phyloP scores from a whole-genome alignment of 805 yeast genomes.

The Saccharomycopsis schoenii region DNA sequence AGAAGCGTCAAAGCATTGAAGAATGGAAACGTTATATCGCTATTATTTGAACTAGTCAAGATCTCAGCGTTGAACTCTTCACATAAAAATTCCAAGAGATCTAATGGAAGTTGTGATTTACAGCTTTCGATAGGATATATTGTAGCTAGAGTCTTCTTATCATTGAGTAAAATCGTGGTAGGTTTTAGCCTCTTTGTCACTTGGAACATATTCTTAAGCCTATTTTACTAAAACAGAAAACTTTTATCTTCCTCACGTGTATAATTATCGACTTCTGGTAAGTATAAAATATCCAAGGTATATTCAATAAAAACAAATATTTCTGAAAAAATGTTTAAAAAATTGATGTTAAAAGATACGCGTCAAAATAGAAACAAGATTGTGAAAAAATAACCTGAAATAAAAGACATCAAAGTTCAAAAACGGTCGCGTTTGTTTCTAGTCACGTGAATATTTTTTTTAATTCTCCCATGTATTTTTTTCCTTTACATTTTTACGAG shows the following conservation, averaged over 20 bases:
- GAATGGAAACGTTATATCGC: slow-evolving; percentile 49
- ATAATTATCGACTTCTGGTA: too few relatives aligned
- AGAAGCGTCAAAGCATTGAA: slow-evolving; percentile 70
- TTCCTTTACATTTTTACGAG: too few relatives aligned
- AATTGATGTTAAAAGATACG: too few relatives aligned
- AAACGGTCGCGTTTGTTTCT: too few relatives aligned
- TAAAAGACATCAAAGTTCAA: too few relatives aligned
- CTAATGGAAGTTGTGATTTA: slow-evolving; percentile 62
- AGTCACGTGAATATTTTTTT: too few relatives aligned
- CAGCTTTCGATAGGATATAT: slow-evolving; percentile 68
- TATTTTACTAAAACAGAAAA: neutral
- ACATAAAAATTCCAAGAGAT: slow-evolving; percentile 66
- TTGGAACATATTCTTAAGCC: neutral
- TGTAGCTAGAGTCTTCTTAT: slow-evolving; percentile 88
- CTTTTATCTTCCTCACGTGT: neutral
- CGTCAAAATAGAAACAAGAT: too few relatives aligned
- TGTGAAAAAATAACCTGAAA: too few relatives aligned
- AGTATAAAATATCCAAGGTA: too few relatives aligned
- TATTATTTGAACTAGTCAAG: slow-evolving; percentile 55
- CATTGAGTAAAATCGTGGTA: slow-evolving; percentile 70
- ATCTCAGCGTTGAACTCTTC: slow-evolving; percentile 94
- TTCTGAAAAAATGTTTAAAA: too few relatives aligned
- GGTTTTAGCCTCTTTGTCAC: slow-evolving; percentile 30
- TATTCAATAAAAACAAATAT: too few relatives aligned
- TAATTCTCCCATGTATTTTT: too few relatives aligned